phyloP scores from a whole-genome alignment of 805 yeast genomes.

The Blastobotrys peoriensis region DNA sequence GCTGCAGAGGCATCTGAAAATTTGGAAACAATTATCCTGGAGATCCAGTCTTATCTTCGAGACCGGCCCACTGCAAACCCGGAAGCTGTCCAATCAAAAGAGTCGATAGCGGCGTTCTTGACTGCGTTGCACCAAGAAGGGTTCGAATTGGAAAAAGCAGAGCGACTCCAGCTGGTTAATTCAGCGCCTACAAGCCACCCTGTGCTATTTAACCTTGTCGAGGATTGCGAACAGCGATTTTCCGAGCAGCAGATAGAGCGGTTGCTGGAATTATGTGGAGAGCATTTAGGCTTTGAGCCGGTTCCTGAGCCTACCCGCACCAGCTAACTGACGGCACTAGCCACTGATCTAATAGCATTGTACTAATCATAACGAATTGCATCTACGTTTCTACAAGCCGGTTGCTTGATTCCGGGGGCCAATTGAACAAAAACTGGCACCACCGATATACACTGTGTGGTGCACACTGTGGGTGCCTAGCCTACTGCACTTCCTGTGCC shows the following conservation, averaged over 20 bases:
- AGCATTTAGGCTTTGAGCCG: constrained; percentile 31
- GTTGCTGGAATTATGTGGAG: constrained; percentile 51
- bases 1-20: constrained; percentile 17
- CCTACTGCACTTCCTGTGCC: too few species aligned
- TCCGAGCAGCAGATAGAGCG: constrained; percentile 57
- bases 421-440: too few species aligned
- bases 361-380: too few species aligned
- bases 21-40: constrained; percentile 30
- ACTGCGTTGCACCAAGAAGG: constrained; percentile 35
- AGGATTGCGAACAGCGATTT: constrained; percentile 87
- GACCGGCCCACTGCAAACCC: constrained; percentile 35
- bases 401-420: too few species aligned
- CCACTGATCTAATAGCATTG: too few species aligned
- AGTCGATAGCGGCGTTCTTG: constrained; percentile 37
- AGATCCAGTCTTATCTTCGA: constrained; percentile 34
- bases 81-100: constrained; percentile 30
- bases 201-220: constrained; percentile 70
- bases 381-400: too few species aligned
- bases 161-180: constrained; percentile 77
- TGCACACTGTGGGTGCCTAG: too few species aligned
- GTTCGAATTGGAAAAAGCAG: constrained; percentile 69
- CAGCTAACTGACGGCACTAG: too few species aligned
- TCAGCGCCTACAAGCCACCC: constrained; percentile 76
- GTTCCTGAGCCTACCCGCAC: constrained; percentile 22
- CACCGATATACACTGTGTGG: too few species aligned